Base-by-base conservation (phyloP, 2,329 filamentous ascomycete genomes). In the Talaromyces marneffei region DNA sequence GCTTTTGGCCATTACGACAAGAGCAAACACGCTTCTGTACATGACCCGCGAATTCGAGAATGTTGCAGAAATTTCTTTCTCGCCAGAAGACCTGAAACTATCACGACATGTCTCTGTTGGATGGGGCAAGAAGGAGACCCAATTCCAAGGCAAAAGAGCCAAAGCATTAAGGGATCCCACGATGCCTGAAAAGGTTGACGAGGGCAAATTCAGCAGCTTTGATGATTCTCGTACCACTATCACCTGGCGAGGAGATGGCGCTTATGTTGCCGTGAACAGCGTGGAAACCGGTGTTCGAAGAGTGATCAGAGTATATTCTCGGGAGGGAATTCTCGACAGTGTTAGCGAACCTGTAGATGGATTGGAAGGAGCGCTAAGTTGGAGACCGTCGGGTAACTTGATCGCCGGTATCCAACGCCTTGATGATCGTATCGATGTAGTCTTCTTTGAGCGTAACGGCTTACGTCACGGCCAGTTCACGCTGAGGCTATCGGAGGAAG, bases 391-490 rank as follows among this genome's bases (percentile, higher is more conserved):
- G 14, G 94, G 94, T 0, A 97, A 97, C 70, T 79, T 97, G 25
- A 88, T 99, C 68, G 92, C 92, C n/a, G 85, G 89, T 39, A 85
- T 96, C 48, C 91, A 95, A 72, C 83, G 90, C 16, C 75, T 85
- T n/a, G 73, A 82, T 1, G 84, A 88, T 53, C 81, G 82, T n/a
- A 78, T 90, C 20, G 88, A 96, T 67, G 87, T 97, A 48, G 87
- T 96, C 2, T 99, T 99, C 75, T 99, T 99, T 68, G 94, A 99
- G 77, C 84, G 92, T 57, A 99, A 99, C 69, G 94, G 94, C n/a
- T 82, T 99, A 62, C 85, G 93, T n/a, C 94, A 99, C 74, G 94
- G 94, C 4, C 85, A 97, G 66, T 99, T 97, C 70, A 86, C 86
- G n/a, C 80, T 99, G 18, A 86, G 90, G 52, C 73, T 88, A 35